Evolutionary conservation across 345 rosid species (phyloP).

Genomic region (Excoecaria agallocha): DNA sequence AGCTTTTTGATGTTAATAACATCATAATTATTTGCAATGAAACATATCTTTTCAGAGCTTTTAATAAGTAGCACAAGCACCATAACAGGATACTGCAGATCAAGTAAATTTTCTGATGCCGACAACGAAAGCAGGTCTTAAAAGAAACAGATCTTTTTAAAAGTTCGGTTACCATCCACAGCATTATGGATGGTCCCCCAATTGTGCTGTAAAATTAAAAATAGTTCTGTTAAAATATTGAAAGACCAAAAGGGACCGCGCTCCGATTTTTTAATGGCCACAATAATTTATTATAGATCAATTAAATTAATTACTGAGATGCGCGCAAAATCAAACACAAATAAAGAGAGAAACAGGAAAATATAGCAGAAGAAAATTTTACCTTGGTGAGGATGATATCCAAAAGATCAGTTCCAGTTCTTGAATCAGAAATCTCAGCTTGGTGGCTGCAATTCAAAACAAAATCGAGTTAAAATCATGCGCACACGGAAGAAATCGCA

Average conservation of each 20-base stretch:
- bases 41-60: too few relatives aligned
- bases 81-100: background rate
- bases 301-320: background rate
- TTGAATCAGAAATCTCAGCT: conserved; percentile 55
- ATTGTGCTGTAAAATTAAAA: background rate
- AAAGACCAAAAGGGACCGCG: background rate
- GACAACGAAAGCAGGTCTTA: background rate
- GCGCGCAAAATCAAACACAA: background rate
- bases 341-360: background rate
- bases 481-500: background rate
- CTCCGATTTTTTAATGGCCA: background rate
- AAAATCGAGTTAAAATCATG: background rate
- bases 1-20: background rate
- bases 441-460: conserved; percentile 59
- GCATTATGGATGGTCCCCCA: background rate
- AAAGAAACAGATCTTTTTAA: background rate
- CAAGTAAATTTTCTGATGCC: background rate
- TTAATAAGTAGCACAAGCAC: background rate
- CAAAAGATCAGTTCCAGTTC: conserved; percentile 58
- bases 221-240: background rate
- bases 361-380: background rate
- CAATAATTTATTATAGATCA: conserved; percentile 1
- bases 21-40: too few relatives aligned
- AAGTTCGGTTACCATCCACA: background rate
- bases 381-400: conserved; percentile 81